A percentile compares a stretch with the other conserved stretches of the same genome.
These are phyloP conservation scores for Scheffersomyces segobiensis DNA, from an alignment of 1,139 yeast genomes.

Conservation along the genomic window DNA sequence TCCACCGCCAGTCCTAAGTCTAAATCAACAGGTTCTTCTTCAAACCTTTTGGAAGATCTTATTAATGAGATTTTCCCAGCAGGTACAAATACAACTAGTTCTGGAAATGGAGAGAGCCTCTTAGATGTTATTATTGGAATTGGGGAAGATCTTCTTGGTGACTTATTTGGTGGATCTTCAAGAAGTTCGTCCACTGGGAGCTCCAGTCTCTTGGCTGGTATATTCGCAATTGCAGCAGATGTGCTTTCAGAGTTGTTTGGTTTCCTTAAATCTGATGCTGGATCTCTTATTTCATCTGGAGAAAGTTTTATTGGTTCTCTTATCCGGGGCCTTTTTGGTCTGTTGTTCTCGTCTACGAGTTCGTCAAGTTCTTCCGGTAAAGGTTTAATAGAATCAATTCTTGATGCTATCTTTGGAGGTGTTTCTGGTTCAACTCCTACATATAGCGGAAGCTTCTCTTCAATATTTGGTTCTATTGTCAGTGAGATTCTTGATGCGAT, in stretches of 20 bases:
- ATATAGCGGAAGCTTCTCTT: slow-evolving; percentile 4
- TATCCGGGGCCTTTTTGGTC: not conserved
- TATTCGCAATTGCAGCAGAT: slow-evolving; percentile 17
- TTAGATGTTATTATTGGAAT: not conserved
- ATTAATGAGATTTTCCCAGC: slow-evolving; percentile 8
- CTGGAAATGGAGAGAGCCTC: slow-evolving; percentile 9
- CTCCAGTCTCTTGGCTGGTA: slow-evolving; percentile 7
- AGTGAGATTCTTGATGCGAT: slow-evolving; percentile 8
- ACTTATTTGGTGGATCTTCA: slow-evolving; percentile 12
- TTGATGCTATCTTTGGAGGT: slow-evolving; percentile 15
- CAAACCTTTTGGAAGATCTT: slow-evolving; percentile 7
- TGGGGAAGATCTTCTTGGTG: slow-evolving; percentile 2
- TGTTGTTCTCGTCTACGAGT: not conserved
- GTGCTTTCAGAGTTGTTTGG: slow-evolving; percentile 5
- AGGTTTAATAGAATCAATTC: not conserved
- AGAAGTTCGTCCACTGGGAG: slow-evolving; percentile 12
- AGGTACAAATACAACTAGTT: slow-evolving; percentile 3
- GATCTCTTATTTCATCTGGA: not conserved
- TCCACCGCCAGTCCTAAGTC: slow-evolving; percentile 4
- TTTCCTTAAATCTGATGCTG: not conserved
- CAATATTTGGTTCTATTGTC: slow-evolving; percentile 9
- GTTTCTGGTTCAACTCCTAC: slow-evolving; percentile 9
- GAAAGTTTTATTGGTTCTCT: not conserved
- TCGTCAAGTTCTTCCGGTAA: not conserved
- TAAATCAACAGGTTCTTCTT: slow-evolving; percentile 8